Percentiles rank a stretch among this genome's conserved stretches.
Conservation (phyloP, 176 grass and related monocot species). For the Oryza officinalis region DNA sequence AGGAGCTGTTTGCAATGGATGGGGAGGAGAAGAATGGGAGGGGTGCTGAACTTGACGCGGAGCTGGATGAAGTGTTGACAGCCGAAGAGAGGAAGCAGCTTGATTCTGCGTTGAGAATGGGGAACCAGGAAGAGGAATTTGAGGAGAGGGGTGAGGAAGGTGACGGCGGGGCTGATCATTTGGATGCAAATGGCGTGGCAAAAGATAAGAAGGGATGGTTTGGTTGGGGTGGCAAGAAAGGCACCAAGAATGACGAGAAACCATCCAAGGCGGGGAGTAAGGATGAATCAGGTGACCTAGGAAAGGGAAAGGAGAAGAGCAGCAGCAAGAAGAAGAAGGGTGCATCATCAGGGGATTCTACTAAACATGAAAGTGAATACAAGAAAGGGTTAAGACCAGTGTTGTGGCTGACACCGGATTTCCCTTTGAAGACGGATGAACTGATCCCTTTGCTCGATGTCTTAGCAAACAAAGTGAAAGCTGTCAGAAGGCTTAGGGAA, state of each 20-base stretch:
- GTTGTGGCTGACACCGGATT: slow-evolving; percentile 89
- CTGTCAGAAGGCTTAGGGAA: slow-evolving; percentile 90
- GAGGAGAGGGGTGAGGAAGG: slow-evolving; percentile 51
- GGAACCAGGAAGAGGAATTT: slow-evolving; percentile 58
- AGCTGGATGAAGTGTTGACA: slow-evolving; percentile 82
- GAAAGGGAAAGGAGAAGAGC: slow-evolving; percentile 82
- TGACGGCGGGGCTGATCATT: slow-evolving; percentile 48
- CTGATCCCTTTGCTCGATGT: slow-evolving; percentile 93
- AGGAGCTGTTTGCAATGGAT: slow-evolving; percentile 84
- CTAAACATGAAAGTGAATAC: slow-evolving; percentile 82
- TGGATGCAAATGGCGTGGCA: slow-evolving; percentile 39
- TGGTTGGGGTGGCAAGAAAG: slow-evolving; percentile 74
- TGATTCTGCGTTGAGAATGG: slow-evolving; percentile 79
- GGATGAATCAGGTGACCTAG: slow-evolving; percentile 55
- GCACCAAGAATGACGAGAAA: slow-evolving; percentile 58
- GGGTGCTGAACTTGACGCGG: slow-evolving; percentile 56
- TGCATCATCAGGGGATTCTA: slow-evolving; percentile 41
- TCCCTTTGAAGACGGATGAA: slow-evolving; percentile 93
- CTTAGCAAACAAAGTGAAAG: slow-evolving; percentile 98
- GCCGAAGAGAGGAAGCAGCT: slow-evolving; percentile 91
- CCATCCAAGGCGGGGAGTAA: slow-evolving; percentile 43
- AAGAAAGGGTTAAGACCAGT: slow-evolving; percentile 91
- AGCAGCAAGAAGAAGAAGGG: slow-evolving; percentile 86
- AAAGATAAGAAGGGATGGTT: slow-evolving; percentile 97
- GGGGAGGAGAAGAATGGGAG: slow-evolving; percentile 67